Base-by-base conservation (phyloP, 2,329 filamentous ascomycete species). In the Claviceps sorghi region DNA sequence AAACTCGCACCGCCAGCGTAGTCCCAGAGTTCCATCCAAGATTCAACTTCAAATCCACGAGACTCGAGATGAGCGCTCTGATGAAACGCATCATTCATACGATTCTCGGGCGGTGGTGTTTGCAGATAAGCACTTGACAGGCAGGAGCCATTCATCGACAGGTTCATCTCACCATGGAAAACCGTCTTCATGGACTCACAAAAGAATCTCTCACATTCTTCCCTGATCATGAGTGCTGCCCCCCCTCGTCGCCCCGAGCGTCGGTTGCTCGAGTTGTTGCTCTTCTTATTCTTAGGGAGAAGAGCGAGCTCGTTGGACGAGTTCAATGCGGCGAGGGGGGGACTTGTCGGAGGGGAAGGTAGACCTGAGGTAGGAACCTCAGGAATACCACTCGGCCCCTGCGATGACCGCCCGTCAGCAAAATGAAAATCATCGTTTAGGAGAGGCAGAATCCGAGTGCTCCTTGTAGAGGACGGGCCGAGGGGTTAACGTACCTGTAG, bases 121-220 rank as follows among this genome's bases (percentile, higher is more conserved):
- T 72, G 72, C 60, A 72, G 64, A 63, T 69, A 65, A 72, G 83
- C 81, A 91, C 81, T 83, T 82, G 86, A 82, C 79, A 85, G 84
- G 81, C 85, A 80, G 81, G 87, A 91, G 84, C 81, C 84, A 81
- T 82, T 78, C 76, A 74, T 73, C 69, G 72, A 79, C 77, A 74
- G 70, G 73, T 82, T 83, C 86, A 84, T 83, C 88, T 94, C 89
- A 95, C 88, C 90, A 79, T 85, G 86, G 82, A 96, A 95, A 77
- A 87, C 85, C 76, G 83, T 76, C 75, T 81, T 86, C 83, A 95
- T 87, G 79, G 83, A 84, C 84, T 91, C 88, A 76, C 90, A 95
- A 82, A 95, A 95, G 84, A 95, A 91, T 79, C 90, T 96, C 89
- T 95, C 90, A 95, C 90, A 95, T 88, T 95, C 89, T 89, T 86